These are phyloP conservation scores for Dendrocalamus latiflorus DNA, from an alignment of 202 grass and related monocot genomes.

Conservation along the genomic window DNA sequence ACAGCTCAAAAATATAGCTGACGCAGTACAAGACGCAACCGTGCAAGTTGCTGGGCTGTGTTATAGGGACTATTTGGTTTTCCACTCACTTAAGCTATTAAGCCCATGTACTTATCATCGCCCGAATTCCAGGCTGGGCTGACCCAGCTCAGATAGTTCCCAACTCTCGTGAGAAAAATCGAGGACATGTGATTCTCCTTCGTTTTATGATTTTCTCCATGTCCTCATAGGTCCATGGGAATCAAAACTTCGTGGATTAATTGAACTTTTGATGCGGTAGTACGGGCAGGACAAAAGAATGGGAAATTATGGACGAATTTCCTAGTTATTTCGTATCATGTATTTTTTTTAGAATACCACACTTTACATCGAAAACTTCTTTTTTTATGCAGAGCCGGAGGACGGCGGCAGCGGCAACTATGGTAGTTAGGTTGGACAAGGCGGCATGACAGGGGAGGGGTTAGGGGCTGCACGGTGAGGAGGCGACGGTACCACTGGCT, in stretches of 20 bases:
- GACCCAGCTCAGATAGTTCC: not conserved
- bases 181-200: no score
- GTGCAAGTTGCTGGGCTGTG: not conserved
- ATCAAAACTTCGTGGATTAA: not conserved
- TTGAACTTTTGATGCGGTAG: not conserved
- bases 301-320: not conserved
- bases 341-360: not conserved
- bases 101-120: not conserved
- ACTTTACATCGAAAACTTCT: not conserved
- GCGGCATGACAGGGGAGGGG: fast-evolving
- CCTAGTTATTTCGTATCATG: not conserved
- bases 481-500: fast-evolving
- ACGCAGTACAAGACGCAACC: not conserved
- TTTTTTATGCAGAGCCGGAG: not conserved
- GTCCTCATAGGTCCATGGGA: not conserved
- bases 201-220: not conserved
- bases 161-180: not conserved
- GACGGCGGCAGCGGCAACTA: no score
- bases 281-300: not conserved
- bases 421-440: no score
- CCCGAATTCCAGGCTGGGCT: not conserved
- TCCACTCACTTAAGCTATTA: not conserved
- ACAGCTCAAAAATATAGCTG: not conserved
- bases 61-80: not conserved
- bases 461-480: no score